These are phyloP conservation scores for Suillus decipiens DNA, from an alignment of 768 basidiomycete species.

Conservation along the genomic window DNA sequence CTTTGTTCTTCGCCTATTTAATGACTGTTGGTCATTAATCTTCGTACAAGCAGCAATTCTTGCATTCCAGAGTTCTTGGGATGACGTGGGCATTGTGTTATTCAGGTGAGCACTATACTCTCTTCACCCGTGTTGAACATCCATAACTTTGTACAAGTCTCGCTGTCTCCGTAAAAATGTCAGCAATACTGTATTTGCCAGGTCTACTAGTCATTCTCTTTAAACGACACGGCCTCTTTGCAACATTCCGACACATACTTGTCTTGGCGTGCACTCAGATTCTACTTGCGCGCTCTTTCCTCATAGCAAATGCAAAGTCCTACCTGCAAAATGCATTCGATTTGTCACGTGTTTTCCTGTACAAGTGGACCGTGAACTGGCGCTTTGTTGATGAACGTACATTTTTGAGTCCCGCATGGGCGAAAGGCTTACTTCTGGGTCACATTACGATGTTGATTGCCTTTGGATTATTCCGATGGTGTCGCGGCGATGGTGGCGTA, in stretches of 20 bases:
- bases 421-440: conserved; percentile 60
- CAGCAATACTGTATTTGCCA: conserved; percentile 85
- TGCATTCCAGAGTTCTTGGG: conserved; percentile 58
- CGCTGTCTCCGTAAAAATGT: conserved; percentile 96
- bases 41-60: conserved; percentile 67
- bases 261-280: conserved; percentile 48
- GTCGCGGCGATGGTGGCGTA: conserved; percentile 68
- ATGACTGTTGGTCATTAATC: conserved; percentile 86
- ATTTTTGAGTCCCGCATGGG: conserved; percentile 69
- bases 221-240: conserved; percentile 63
- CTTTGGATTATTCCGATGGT: conserved; percentile 82
- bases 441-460: conserved; percentile 60
- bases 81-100: conserved; percentile 63
- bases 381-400: conserved; percentile 76
- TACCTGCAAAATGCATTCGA: conserved; percentile 85
- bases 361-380: conserved; percentile 99
- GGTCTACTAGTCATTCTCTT: conserved; percentile 82
- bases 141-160: conserved; percentile 12
- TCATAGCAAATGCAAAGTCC: conserved; percentile 54
- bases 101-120: conserved; percentile 61
- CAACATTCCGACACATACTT: conserved; percentile 49
- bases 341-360: conserved; percentile 84
- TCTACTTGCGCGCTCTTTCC: conserved; percentile 70
- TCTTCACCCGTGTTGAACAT: not conserved
- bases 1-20: conserved; percentile 89